Conservation (phyloP, 139 green algal species). For the Chlamydomonas incerta region DNA sequence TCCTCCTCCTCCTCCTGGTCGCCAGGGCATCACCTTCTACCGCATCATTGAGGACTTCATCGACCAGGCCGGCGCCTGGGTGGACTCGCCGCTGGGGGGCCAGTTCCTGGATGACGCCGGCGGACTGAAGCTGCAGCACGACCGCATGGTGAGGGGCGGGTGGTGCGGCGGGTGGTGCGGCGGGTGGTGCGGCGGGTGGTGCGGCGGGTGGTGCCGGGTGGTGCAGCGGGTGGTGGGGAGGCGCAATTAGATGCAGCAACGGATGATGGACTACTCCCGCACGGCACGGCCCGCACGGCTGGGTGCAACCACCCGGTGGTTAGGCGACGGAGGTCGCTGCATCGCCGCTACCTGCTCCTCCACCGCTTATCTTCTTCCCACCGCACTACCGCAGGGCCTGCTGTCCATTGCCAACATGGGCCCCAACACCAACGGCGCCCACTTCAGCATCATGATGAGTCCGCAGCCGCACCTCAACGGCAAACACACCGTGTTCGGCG, state of each 20-base stretch:
- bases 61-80: slow-evolving; percentile 40
- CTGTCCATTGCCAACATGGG: slow-evolving; percentile 76
- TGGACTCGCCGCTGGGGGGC: slow-evolving; percentile 70
- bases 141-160: slow-evolving; percentile 41
- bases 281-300: too few relatives aligned
- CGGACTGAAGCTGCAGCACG: slow-evolving; percentile 76
- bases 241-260: too few relatives aligned
- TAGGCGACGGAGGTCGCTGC: too few relatives aligned
- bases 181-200: too few relatives aligned
- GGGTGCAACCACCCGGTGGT: too few relatives aligned
- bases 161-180: too few relatives aligned
- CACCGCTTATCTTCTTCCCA: too few relatives aligned
- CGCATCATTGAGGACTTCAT: slow-evolving; percentile 61
- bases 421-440: slow-evolving; percentile 75
- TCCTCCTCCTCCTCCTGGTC: background rate
- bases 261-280: too few relatives aligned
- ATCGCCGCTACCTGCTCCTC: too few relatives aligned
- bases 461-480: slow-evolving; percentile 78
- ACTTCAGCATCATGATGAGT: slow-evolving; percentile 81
- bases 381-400: slow-evolving; percentile 25
- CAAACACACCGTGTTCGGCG: slow-evolving; percentile 81
- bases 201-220: too few relatives aligned
- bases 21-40: slow-evolving; percentile 49
- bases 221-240: too few relatives aligned
- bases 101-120: slow-evolving; percentile 69